Conservation (phyloP, 2,329 filamentous ascomycete species). For the Fusarium buharicum region DNA sequence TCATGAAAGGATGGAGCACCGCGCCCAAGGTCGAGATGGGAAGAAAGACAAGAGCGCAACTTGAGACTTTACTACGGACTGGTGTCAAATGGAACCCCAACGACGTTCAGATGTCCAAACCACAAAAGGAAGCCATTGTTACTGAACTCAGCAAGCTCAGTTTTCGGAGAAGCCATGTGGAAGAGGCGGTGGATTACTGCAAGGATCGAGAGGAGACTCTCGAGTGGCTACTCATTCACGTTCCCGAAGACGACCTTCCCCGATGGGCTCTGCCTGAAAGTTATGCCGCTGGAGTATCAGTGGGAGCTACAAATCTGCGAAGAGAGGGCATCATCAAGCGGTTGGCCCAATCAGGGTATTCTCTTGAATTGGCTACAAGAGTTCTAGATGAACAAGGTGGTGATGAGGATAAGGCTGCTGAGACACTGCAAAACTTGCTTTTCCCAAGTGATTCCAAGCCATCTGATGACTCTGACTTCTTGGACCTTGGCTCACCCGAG, state of each 20-base stretch:
- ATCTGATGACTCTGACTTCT: conserved; percentile 52
- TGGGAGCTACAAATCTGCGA: conserved; percentile 83
- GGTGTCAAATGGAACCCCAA: conserved; percentile 90
- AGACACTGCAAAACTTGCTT: conserved; percentile 73
- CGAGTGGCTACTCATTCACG: conserved; percentile 96
- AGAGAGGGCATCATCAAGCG: conserved; percentile 85
- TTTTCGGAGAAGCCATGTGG: conserved; percentile 88
- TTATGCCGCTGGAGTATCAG: conserved; percentile 88
- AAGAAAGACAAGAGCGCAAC: conserved; percentile 77
- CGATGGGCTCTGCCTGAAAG: conserved; percentile 90
- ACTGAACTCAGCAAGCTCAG: conserved; percentile 80
- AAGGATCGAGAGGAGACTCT: conserved; percentile 92
- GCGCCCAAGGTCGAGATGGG: conserved; percentile 96
- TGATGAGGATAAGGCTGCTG: conserved; percentile 81
- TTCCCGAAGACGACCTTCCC: conserved; percentile 96
- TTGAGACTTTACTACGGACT: conserved; percentile 82
- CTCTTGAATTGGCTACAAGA: conserved; percentile 82
- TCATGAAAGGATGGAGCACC: conserved; percentile 80
- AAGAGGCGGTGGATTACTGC: conserved; percentile 87
- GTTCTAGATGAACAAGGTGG: conserved; percentile 75
- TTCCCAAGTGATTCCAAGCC: conserved; percentile 34
- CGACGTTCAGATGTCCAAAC: conserved; percentile 70
- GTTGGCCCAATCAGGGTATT: conserved; percentile 84
- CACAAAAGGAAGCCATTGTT: conserved; percentile 69
- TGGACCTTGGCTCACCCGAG: conserved; percentile 62